phyloP scores from a whole-genome alignment of 768 basidiomycete genomes.

The Trametes cinnabarina region DNA sequence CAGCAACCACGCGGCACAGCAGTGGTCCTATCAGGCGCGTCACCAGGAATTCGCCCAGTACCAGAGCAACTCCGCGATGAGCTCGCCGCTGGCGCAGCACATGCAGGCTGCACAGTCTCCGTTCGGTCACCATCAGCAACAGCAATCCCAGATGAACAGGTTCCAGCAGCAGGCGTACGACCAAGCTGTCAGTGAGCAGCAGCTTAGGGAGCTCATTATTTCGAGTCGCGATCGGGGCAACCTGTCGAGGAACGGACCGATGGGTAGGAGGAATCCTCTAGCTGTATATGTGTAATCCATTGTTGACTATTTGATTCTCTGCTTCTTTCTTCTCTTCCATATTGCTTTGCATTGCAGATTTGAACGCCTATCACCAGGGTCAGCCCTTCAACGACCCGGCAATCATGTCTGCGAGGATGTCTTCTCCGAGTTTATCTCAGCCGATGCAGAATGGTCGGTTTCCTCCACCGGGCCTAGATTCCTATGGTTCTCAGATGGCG shows the following conservation, averaged over 20 bases:
- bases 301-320: slow-evolving; percentile 33
- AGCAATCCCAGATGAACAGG: slow-evolving; percentile 29
- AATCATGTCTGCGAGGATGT: slow-evolving; percentile 74
- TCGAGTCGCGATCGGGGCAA: slow-evolving; percentile 60
- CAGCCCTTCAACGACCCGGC: slow-evolving; percentile 72
- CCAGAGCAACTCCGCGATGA: slow-evolving; percentile 32
- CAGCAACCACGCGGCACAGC: slow-evolving; percentile 37
- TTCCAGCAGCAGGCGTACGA: slow-evolving; percentile 60
- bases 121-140: slow-evolving; percentile 20
- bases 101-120: slow-evolving; percentile 39
- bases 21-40: slow-evolving; percentile 45
- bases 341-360: slow-evolving; percentile 24
- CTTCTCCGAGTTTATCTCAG: slow-evolving; percentile 35
- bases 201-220: slow-evolving; percentile 74
- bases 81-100: slow-evolving; percentile 50
- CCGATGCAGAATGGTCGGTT: slow-evolving; percentile 24
- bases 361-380: slow-evolving; percentile 34
- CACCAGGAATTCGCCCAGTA: slow-evolving; percentile 43
- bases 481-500: slow-evolving; percentile 20
- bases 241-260: slow-evolving; percentile 33
- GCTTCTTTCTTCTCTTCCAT: slow-evolving; percentile 19
- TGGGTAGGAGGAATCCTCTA: slow-evolving; percentile 49
- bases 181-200: slow-evolving; percentile 66
- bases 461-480: slow-evolving; percentile 15
- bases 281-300: slow-evolving; percentile 33